A percentile compares a stretch with the other conserved stretches of the same genome.
Evolutionary conservation across 176 grass and related monocot species (phyloP).

Genomic region (Saccharum officinarum): DNA sequence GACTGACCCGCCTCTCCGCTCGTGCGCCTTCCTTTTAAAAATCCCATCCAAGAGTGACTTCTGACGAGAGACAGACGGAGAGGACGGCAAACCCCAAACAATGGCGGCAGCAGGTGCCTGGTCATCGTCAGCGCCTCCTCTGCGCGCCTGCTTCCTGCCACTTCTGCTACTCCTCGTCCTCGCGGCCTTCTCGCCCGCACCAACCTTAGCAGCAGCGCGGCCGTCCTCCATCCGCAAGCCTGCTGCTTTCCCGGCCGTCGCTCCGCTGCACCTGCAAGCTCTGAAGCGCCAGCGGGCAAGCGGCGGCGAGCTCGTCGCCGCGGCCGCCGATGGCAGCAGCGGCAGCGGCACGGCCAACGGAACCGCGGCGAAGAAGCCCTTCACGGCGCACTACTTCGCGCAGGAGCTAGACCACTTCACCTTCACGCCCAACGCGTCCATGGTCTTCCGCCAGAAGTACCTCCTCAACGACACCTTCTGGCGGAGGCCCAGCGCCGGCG

Average conservation of each 20-base stretch:
- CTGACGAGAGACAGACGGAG: background rate
- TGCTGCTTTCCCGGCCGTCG: background rate
- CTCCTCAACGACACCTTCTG: constrained; percentile 85
- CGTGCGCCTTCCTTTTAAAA: background rate
- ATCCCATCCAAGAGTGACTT: background rate
- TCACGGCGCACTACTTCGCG: constrained; percentile 78
- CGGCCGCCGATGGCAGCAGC: too few species aligned
- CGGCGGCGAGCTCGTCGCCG: background rate
- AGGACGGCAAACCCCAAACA: background rate
- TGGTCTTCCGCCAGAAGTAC: constrained; percentile 78
- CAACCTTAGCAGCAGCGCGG: background rate
- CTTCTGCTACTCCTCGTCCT: background rate
- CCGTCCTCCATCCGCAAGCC: background rate
- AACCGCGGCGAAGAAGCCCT: constrained; percentile 31
- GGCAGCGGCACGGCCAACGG: too few species aligned
- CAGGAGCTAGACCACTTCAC: constrained; percentile 99
- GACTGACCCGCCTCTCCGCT: background rate
- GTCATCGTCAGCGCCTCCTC: background rate
- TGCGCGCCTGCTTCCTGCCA: background rate
- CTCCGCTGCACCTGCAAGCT: constrained; percentile 21
- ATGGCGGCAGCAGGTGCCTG: background rate
- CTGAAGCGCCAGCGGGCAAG: background rate
- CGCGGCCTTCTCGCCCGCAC: background rate
- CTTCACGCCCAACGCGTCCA: constrained; percentile 73
- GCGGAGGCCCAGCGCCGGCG: constrained; percentile 28